Evolutionary conservation across 495 filamentous ascomycete species (phyloP).

Genomic region (Copromyces sp.): DNA sequence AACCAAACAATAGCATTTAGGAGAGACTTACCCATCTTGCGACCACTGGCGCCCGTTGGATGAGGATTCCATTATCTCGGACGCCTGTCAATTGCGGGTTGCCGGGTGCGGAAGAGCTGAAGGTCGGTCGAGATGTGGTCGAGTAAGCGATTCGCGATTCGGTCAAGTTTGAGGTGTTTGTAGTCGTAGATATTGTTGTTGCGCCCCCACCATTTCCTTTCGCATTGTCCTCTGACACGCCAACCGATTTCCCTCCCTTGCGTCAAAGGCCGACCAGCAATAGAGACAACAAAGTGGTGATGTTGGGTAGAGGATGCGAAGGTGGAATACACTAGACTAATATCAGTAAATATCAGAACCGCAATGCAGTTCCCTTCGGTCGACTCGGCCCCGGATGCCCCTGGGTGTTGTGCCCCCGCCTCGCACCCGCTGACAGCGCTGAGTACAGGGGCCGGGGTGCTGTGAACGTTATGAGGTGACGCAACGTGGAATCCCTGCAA

Average conservation of each 20-base stretch:
- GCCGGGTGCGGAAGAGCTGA: background rate
- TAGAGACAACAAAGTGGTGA: background rate
- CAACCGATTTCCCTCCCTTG: background rate
- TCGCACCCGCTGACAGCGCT: conserved; percentile 56
- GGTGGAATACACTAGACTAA: background rate
- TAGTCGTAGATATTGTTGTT: background rate
- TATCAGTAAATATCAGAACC: background rate
- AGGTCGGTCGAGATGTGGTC: background rate
- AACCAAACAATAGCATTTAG: background rate
- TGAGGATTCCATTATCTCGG: conserved; percentile 12
- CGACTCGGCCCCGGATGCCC: background rate
- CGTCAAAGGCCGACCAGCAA: background rate
- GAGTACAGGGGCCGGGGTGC: conserved; percentile 16
- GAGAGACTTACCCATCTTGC: conserved; percentile 10
- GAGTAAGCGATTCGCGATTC: background rate
- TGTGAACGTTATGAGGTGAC: conserved; percentile 7
- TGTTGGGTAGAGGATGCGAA: background rate
- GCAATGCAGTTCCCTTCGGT: background rate
- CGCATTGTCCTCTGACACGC: background rate
- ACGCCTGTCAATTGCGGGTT: background rate
- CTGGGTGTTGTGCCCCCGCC: background rate
- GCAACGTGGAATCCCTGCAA: conserved; percentile 8
- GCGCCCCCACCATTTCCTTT: background rate
- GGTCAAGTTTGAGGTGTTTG: background rate
- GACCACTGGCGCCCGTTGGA: conserved; percentile 8